phyloP scores from a whole-genome alignment of 2,329 filamentous ascomycete species.

The Akanthomyces dipterigenus region DNA sequence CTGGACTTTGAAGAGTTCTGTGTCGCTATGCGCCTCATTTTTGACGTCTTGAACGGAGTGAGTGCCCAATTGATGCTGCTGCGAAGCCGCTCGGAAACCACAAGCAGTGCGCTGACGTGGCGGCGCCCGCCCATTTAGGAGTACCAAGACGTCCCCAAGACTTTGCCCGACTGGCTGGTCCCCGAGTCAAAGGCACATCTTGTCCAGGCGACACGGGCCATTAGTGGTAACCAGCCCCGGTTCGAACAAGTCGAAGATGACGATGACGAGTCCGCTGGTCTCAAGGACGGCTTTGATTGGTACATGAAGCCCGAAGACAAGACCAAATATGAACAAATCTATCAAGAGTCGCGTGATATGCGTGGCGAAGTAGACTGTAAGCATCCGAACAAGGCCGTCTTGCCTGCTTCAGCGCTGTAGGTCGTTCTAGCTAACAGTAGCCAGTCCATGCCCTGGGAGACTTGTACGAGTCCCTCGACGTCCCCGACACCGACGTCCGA shows the following conservation, averaged over 20 bases:
- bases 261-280: constrained; percentile 71
- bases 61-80: constrained; percentile 22
- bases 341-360: constrained; percentile 81
- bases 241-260: constrained; percentile 76
- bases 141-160: constrained; percentile 78
- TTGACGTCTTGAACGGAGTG: constrained; percentile 93
- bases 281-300: constrained; percentile 98
- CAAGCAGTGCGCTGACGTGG: constrained; percentile 13
- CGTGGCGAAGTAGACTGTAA: constrained; percentile 76
- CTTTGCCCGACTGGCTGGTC: constrained; percentile 91
- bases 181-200: constrained; percentile 91
- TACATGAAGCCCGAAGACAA: constrained; percentile 95
- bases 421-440: not conserved
- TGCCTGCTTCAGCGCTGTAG: not conserved
- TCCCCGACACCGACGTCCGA: constrained; percentile 71
- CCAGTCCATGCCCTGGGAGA: constrained; percentile 70
- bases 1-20: constrained; percentile 99
- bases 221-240: constrained; percentile 70
- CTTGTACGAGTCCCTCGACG: constrained; percentile 75
- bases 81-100: too few species aligned
- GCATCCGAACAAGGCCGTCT: constrained; percentile 23
- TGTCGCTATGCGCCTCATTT: constrained; percentile 96
- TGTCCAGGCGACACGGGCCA: constrained; percentile 72
- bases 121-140: constrained; percentile 48
- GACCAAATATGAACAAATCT: constrained; percentile 94